Percentiles rank a stretch among this genome's conserved stretches.
These are phyloP conservation scores for Fusarium tjaetaba DNA, from an alignment of 2,329 filamentous ascomycete genomes.

Conservation along the genomic window DNA sequence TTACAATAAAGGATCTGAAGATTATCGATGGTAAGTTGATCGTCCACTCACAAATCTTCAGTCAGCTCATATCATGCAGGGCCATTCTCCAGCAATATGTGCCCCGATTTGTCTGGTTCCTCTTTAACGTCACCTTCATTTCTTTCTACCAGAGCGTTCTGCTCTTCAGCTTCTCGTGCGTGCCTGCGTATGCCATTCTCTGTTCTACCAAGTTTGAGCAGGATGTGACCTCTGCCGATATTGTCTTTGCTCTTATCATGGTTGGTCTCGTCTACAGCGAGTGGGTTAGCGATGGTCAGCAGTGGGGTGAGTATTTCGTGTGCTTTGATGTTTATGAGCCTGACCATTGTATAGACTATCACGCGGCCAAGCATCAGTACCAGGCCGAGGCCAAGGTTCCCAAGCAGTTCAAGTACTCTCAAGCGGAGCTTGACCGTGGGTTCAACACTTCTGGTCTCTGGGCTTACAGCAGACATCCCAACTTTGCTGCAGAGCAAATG, in stretches of 20 bases:
- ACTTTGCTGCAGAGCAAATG: slow-evolving; percentile 91
- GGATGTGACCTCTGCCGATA: slow-evolving; percentile 56
- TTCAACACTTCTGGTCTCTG: slow-evolving; percentile 88
- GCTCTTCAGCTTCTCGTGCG: slow-evolving; percentile 77
- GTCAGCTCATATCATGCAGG: slow-evolving; percentile 55
- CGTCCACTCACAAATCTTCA: not conserved
- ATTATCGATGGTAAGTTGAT: slow-evolving; percentile 80
- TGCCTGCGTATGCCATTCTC: slow-evolving; percentile 84
- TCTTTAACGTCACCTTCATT: slow-evolving; percentile 93
- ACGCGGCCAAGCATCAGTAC: slow-evolving; percentile 82
- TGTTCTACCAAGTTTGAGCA: slow-evolving; percentile 73
- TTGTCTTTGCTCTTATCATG: slow-evolving; percentile 58
- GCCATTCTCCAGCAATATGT: slow-evolving; percentile 75
- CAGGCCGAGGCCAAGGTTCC: slow-evolving; percentile 60
- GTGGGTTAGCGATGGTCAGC: slow-evolving; percentile 88
- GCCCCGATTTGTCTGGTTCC: slow-evolving; percentile 73
- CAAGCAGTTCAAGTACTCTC: slow-evolving; percentile 58
- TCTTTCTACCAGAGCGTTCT: slow-evolving; percentile 84
- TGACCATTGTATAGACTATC: slow-evolving; percentile 67
- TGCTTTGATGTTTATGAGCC: not conserved
- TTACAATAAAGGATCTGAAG: slow-evolving; percentile 87
- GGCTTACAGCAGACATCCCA: slow-evolving; percentile 90
- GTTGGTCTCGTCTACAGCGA: slow-evolving; percentile 70
- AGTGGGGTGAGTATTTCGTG: slow-evolving; percentile 73
- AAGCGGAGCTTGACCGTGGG: slow-evolving; percentile 86